Conservation (phyloP, 2,329 filamentous ascomycete species). For the Cladosporium sphaerospermum region DNA sequence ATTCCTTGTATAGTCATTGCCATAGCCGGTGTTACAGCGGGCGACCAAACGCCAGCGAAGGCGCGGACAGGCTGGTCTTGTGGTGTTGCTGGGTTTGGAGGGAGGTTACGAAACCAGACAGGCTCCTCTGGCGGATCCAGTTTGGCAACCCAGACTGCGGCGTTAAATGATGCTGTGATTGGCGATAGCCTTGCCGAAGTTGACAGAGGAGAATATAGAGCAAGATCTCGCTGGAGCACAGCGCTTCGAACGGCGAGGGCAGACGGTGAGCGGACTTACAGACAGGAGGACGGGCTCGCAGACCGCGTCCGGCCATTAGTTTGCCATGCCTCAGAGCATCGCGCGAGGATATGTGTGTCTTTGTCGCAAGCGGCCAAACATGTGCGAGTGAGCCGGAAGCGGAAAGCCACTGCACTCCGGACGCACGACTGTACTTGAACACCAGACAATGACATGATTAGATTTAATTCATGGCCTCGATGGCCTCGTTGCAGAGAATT, state of each 20-base stretch:
- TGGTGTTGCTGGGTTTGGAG: conserved; percentile 17
- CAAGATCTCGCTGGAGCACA: too few relatives aligned
- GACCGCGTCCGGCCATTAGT: not conserved
- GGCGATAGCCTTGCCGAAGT: too few relatives aligned
- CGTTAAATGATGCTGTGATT: too few relatives aligned
- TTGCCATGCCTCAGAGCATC: not conserved
- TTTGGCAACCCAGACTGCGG: conserved; percentile 7
- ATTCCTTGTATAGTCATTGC: conserved; percentile 18
- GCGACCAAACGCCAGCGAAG: conserved; percentile 9
- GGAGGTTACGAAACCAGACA: conserved; percentile 26
- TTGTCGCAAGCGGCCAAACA: conserved; percentile 23
- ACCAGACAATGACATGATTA: not conserved
- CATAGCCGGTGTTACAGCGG: conserved; percentile 14
- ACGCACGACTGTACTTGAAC: not conserved
- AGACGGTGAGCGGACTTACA: not conserved
- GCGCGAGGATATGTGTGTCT: conserved; percentile 15
- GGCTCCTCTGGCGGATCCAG: conserved; percentile 27
- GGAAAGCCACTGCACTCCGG: not conserved
- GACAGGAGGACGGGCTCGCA: not conserved
- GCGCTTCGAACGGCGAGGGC: not conserved
- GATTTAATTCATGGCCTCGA: too few relatives aligned
- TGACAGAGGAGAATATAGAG: too few relatives aligned
- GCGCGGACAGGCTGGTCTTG: conserved; percentile 8
- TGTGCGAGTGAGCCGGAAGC: conserved; percentile 13
- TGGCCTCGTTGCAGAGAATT: too few relatives aligned